Conservation (phyloP, 441 rosid genomes). For the Codiaeum variegatum region DNA sequence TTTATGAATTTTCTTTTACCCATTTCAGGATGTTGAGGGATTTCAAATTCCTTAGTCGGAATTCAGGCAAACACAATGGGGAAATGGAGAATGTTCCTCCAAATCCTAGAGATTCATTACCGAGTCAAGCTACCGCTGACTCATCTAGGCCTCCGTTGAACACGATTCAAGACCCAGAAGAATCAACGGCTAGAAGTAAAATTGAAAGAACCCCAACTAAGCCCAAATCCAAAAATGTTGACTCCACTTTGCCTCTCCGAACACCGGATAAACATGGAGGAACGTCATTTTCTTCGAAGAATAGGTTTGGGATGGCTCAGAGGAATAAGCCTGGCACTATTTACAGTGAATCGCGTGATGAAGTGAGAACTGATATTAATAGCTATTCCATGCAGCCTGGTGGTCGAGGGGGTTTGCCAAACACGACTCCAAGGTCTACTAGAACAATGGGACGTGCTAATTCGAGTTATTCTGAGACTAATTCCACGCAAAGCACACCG, state of each 20-base stretch:
- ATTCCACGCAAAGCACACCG: conserved; percentile 88
- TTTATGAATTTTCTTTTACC: not conserved
- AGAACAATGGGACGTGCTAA: conserved; percentile 53
- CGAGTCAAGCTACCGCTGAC: conserved; percentile 45
- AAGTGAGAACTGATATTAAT: conserved; percentile 23
- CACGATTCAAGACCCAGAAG: conserved; percentile 57
- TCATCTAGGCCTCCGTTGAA: conserved; percentile 63
- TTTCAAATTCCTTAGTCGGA: conserved; percentile 57
- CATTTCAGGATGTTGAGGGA: conserved; percentile 63
- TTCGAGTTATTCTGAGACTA: conserved; percentile 56
- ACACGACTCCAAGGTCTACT: conserved; percentile 56
- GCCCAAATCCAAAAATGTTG: conserved; percentile 45
- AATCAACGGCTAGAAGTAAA: not conserved
- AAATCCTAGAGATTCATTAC: conserved; percentile 46
- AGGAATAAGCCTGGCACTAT: conserved; percentile 39
- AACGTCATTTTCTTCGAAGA: conserved; percentile 27
- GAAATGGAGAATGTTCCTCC: conserved; percentile 77
- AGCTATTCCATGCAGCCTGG: conserved; percentile 17
- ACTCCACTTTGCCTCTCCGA: conserved; percentile 50
- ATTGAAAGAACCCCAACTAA: conserved; percentile 67
- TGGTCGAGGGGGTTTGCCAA: conserved; percentile 35
- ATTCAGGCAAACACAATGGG: conserved; percentile 46
- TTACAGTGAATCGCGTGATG: conserved; percentile 29
- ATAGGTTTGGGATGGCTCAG: conserved; percentile 71
- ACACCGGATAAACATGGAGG: conserved; percentile 77